Conservation (phyloP, 176 grass and related monocot genomes). For the Eremochloa ophiuroides region DNA sequence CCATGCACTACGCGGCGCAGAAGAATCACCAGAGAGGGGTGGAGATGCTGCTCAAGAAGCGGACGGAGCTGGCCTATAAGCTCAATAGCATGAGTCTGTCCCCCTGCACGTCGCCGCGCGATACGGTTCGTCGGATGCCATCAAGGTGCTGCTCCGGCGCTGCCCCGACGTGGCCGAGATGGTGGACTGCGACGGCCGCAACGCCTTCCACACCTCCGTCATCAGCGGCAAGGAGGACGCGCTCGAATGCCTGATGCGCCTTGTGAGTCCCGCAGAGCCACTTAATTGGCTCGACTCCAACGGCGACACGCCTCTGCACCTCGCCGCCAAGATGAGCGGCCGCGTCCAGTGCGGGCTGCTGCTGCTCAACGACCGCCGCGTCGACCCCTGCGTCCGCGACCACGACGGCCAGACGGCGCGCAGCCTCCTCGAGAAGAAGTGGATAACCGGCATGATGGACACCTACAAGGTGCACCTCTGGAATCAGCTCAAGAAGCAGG, state of each 20-base stretch:
- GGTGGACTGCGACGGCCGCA: background rate
- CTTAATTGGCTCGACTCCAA: background rate
- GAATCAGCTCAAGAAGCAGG: slow-evolving; percentile 8
- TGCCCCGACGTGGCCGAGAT: slow-evolving; percentile 33
- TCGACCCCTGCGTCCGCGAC: background rate
- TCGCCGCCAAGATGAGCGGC: slow-evolving; percentile 12
- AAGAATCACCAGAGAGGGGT: too few species aligned
- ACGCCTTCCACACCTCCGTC: slow-evolving; percentile 37
- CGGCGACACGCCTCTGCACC: slow-evolving; percentile 50
- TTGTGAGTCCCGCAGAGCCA: background rate
- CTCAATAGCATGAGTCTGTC: accelerated
- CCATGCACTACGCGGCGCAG: too few species aligned
- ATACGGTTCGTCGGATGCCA: slow-evolving; percentile 19
- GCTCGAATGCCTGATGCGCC: slow-evolving; percentile 25
- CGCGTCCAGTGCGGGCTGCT: background rate
- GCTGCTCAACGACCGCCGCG: background rate
- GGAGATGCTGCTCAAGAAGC: too few species aligned
- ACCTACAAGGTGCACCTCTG: slow-evolving; percentile 5
- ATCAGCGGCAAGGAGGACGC: slow-evolving; percentile 13
- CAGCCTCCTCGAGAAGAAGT: background rate
- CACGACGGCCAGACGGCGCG: background rate
- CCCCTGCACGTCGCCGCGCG: slow-evolving; percentile 33
- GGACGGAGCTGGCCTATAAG: too few species aligned
- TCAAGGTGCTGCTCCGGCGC: slow-evolving; percentile 32
- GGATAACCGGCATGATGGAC: background rate